Percentiles rank a stretch among this genome's conserved stretches.
Conservation (phyloP, 2,329 filamentous ascomycete genomes). For the Pseudogymnoascus sp. region DNA sequence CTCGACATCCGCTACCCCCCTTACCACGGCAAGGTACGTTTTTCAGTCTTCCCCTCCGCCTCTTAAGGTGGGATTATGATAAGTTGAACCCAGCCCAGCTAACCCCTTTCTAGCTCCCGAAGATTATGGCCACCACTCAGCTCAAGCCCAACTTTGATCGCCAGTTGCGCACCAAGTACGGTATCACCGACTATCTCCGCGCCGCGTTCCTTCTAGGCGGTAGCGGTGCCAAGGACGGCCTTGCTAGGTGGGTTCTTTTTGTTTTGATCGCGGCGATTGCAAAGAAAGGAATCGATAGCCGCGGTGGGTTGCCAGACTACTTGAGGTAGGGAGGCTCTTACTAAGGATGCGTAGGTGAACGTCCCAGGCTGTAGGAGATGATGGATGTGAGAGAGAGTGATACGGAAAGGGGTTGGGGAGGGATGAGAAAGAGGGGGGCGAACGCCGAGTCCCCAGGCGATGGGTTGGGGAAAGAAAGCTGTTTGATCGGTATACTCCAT, state of each 20-base stretch:
- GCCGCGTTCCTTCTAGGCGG: conserved; percentile 46
- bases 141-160: conserved; percentile 55
- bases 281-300: conserved; percentile 14
- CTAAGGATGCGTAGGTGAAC: not conserved
- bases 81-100: not conserved
- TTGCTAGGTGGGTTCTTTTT: conserved; percentile 44
- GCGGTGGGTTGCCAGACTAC: conserved; percentile 11
- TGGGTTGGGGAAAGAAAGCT: not conserved
- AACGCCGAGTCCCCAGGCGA: not conserved
- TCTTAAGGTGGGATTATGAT: not conserved
- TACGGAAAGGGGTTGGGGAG: not conserved
- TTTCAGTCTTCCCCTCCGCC: not conserved
- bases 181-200: conserved; percentile 46
- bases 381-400: not conserved
- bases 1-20: conserved; percentile 63
- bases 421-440: not conserved
- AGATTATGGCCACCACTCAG: conserved; percentile 37
- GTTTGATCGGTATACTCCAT: conserved; percentile 3
- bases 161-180: conserved; percentile 43
- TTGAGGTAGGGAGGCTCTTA: conserved; percentile 4
- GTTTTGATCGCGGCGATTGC: conserved; percentile 27
- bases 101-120: conserved; percentile 35
- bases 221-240: conserved; percentile 40
- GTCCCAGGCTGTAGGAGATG: not conserved
- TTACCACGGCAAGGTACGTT: conserved; percentile 34